Base-by-base conservation (phyloP, 2,329 filamentous ascomycete genomes). In the Hypoxylon sp. region DNA sequence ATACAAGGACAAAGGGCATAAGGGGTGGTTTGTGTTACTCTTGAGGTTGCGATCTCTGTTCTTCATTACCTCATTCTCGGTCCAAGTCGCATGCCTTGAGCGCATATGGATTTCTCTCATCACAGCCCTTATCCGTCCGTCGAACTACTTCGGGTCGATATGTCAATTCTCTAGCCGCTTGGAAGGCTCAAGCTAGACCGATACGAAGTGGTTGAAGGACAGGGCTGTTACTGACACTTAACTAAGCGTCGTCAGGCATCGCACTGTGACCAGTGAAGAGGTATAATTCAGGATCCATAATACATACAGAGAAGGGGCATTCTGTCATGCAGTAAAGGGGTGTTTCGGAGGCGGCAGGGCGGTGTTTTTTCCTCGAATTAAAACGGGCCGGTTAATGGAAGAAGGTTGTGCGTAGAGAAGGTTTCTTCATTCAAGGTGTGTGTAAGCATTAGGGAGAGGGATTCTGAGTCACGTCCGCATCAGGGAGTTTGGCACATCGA, bases 401-500 rank as follows among this genome's bases (percentile, higher is more conserved):
- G 61, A 65, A 58, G 63, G 63, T 60, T 53, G 56, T 45, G 48
- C 30, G 65, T 67, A 62, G 56, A 64, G 63, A 56, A 55, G 63
- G 36, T 32, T 19, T 52, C 41, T 46, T 60, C 38, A 45, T 63
- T 52, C 45, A 50, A 30, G 50, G 51, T 43, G 60, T 46, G 53
- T 59, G 55, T 60, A 58, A 61, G 67, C 67, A 69, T 69, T 52
- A 62, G 48, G 53, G 64, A 53, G 57, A 50, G 67, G 66, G 56
- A 49, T 28, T 51, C 46, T 65, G 41, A 23, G 43, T 36, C 36
- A 53, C 43, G 56, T 58, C 52, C 70, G 64, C 71, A 72, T 73
- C 13, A 66, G 60, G 71, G 71, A 69, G 68, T 72, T 70, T 63
- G 67, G 73, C 65, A 68, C 63, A 63, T 49, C 41, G 62, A 58